Evolutionary conservation across 163 green algal species (phyloP), one percentile per base, ranked within the genome.

Genomic region (Scenedesmus sp.): DNA sequence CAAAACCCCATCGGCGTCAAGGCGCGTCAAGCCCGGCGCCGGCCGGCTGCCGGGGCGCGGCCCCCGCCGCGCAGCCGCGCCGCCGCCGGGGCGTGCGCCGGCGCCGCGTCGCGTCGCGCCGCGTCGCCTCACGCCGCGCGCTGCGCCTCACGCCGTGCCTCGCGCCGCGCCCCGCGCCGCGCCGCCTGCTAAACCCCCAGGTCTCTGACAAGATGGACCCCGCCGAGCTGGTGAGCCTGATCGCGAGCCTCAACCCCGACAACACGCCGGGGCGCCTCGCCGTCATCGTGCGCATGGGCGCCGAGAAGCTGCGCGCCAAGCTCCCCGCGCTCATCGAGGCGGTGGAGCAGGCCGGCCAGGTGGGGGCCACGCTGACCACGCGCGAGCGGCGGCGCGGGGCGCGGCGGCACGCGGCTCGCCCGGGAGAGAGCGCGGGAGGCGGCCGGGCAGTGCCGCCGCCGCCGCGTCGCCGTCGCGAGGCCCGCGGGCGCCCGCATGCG

Each of bases 221-320:
- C 47, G 78, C 78, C 1, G 89, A 98, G 66, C 86, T 99, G 54
- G 94, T 99, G 31, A 80, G 87, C 36, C 85, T 99, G 45, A 95
- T 97, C 64, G 81, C 82, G 34, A 88, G 81, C 29, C 79, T 99
- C 54, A 99, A 99, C 91, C 96, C 96, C 0, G 75, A 94, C 62
- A 99, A 99, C 90, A 90, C 85, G 14, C 93, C 96, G 36, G 96
- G 96, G 42, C 90, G 96, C 44, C 87, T 99, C 51, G 90, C 91
- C 4, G 89, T 99, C 57, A 97, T 99, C 72, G 90, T 97, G 71
- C 94, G 96, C 80, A 99, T 99, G 96, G 96, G 96, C 29, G 94
- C 96, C 22, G 85, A 85, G 13, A 97, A 97, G 81, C 83, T 99
- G 66, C 86, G 93, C 17, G 77, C 89, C 28, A 87, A 96, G 53